Conservation (phyloP, 495 filamentous ascomycete genomes). For the Chaetomium tenue region DNA sequence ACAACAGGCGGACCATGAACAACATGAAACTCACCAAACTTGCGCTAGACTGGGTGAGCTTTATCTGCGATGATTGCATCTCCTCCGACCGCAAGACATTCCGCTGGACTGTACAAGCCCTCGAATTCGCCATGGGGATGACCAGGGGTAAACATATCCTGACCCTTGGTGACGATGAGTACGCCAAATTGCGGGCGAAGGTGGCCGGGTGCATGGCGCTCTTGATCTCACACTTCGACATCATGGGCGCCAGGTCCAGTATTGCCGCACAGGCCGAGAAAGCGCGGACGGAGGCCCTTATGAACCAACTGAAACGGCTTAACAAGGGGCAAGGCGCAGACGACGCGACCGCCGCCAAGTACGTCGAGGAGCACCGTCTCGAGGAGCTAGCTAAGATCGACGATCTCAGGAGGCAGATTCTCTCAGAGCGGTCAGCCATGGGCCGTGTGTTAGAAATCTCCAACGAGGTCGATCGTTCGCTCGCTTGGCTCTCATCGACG, state of each 20-base stretch:
- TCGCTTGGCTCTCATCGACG: slow-evolving; percentile 88
- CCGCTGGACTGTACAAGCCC: slow-evolving; percentile 89
- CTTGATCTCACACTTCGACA: slow-evolving; percentile 96
- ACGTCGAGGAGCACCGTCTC: slow-evolving; percentile 71
- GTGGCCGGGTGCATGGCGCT: slow-evolving; percentile 97
- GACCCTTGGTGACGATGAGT: slow-evolving; percentile 81
- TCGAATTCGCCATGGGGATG: slow-evolving; percentile 97
- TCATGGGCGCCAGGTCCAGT: slow-evolving; percentile 92
- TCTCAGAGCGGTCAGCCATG: slow-evolving; percentile 84
- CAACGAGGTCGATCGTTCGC: slow-evolving; percentile 90
- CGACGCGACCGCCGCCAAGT: slow-evolving; percentile 76
- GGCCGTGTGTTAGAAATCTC: slow-evolving; percentile 89
- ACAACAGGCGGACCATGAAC: slow-evolving; percentile 90
- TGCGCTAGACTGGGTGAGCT: slow-evolving; percentile 94
- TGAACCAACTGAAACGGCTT: slow-evolving; percentile 69
- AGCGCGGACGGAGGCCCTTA: slow-evolving; percentile 67
- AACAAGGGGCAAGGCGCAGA: slow-evolving; percentile 73
- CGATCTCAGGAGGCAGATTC: slow-evolving; percentile 68
- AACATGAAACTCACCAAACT: slow-evolving; percentile 90
- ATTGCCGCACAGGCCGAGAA: slow-evolving; percentile 85
- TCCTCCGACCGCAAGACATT: slow-evolving; percentile 95
- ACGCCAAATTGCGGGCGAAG: slow-evolving; percentile 73
- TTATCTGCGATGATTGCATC: slow-evolving; percentile 95
- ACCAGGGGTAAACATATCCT: slow-evolving; percentile 89
- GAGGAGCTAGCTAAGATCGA: slow-evolving; percentile 71